Conservation (phyloP, 1,139 yeast genomes). For the Suzukiozyma palmioleophila region DNA sequence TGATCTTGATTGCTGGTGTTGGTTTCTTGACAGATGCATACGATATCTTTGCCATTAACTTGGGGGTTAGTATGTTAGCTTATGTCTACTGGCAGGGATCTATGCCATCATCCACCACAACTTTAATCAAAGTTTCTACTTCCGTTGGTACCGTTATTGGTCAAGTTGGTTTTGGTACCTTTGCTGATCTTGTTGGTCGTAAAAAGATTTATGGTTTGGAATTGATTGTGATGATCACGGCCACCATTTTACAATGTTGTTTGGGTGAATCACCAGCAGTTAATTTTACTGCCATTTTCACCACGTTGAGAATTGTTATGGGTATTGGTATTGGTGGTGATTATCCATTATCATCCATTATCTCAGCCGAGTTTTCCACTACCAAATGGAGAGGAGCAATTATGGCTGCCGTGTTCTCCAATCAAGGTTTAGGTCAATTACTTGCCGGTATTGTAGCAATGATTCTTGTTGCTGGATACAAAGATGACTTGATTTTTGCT, state of each 20-base stretch:
- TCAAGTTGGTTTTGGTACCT: slow-evolving; percentile 78
- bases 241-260: slow-evolving; percentile 73
- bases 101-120: slow-evolving; percentile 63
- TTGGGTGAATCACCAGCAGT: slow-evolving; percentile 67
- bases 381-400: slow-evolving; percentile 96
- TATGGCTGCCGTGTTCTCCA: slow-evolving; percentile 90
- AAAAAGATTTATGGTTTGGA: slow-evolving; percentile 85
- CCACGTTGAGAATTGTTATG: slow-evolving; percentile 76
- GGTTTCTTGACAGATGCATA: slow-evolving; percentile 92
- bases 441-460: slow-evolving; percentile 81
- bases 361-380: slow-evolving; percentile 83
- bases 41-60: slow-evolving; percentile 84
- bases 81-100: slow-evolving; percentile 66
- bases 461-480: slow-evolving; percentile 68
- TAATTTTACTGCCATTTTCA: slow-evolving; percentile 64
- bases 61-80: slow-evolving; percentile 71
- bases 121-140: slow-evolving; percentile 80
- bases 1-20: slow-evolving; percentile 88
- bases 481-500: slow-evolving; percentile 50
- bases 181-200: slow-evolving; percentile 86
- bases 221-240: slow-evolving; percentile 75
- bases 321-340: slow-evolving; percentile 99
- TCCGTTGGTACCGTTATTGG: slow-evolving; percentile 95
- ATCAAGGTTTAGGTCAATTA: slow-evolving; percentile 90
- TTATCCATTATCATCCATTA: slow-evolving; percentile 93